phyloP scores from a whole-genome alignment of 306 rosid species.

The Cucurbita maxima region DNA sequence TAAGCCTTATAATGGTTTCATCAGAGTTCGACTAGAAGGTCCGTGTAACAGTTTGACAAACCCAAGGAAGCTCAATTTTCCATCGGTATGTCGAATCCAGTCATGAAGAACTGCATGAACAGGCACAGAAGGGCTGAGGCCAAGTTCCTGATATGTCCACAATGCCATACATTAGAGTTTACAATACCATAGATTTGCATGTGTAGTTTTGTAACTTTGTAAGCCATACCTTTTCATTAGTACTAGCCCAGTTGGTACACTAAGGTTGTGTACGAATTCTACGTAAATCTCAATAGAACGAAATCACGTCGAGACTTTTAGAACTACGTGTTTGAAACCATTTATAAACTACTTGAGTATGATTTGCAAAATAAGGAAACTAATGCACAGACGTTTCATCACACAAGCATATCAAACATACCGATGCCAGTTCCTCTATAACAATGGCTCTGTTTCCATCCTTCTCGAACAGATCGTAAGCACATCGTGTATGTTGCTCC shows the following conservation, averaged over 20 bases:
- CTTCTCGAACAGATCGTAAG: slow-evolving; percentile 49
- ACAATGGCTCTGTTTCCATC: slow-evolving; percentile 51
- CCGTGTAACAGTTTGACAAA: slow-evolving; percentile 58
- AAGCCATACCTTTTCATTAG: no score
- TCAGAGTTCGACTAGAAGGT: slow-evolving; percentile 36
- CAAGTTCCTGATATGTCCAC: slow-evolving; percentile 40
- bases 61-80: slow-evolving; percentile 61
- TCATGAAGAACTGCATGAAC: slow-evolving; percentile 63
- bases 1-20: slow-evolving; percentile 11
- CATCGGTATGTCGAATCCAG: slow-evolving; percentile 70
- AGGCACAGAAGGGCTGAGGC: slow-evolving; percentile 57
- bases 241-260: neutral
- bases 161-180: slow-evolving; percentile 16
- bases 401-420: slow-evolving; percentile 18
- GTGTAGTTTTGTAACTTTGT: no score
- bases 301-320: neutral
- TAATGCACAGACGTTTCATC: neutral
- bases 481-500: slow-evolving; percentile 60
- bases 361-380: neutral
- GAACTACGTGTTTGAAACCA: neutral
- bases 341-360: neutral
- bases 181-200: neutral
- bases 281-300: neutral
- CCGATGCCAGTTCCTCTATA: slow-evolving; percentile 58
- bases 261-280: neutral